Evolutionary conservation across 176 grass and related monocot species (phyloP).

Genomic region (barley (Hordeum vulgare)): DNA sequence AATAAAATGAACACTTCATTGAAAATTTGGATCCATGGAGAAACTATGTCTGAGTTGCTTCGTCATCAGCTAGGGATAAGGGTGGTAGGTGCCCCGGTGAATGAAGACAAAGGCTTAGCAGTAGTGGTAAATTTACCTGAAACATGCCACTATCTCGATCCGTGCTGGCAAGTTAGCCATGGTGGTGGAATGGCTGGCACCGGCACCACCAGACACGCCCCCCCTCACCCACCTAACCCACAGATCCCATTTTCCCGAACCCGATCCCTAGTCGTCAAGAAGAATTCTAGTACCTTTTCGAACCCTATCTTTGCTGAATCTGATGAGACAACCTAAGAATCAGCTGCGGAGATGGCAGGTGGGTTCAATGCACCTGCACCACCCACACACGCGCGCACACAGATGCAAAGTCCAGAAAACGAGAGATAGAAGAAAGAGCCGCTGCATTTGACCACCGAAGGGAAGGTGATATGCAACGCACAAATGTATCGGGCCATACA

Average conservation of each 20-base stretch:
- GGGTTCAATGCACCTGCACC: not conserved
- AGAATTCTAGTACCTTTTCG: not conserved
- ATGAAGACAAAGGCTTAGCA: not conserved
- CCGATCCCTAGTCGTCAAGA: not conserved
- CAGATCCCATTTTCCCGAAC: not conserved
- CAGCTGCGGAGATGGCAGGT: not conserved
- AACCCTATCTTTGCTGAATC: not conserved
- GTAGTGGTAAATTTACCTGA: not conserved
- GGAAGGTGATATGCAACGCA: not conserved
- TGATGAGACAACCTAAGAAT: not conserved
- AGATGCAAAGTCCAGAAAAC: slow-evolving; percentile 3
- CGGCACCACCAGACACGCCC: not conserved
- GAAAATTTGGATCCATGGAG: not conserved
- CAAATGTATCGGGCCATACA: not conserved
- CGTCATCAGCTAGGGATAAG: not conserved
- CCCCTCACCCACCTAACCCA: not conserved
- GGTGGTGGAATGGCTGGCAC: not conserved
- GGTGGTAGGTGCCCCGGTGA: not conserved
- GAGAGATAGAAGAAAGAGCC: not conserved
- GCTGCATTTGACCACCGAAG: slow-evolving; percentile 21
- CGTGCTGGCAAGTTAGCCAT: not conserved
- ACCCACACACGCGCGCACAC: not conserved
- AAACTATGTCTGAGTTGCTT: no score
- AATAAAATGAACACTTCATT: no score
- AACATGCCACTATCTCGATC: not conserved